phyloP scores from a whole-genome alignment of 2,329 filamentous ascomycete species.

The Kalmusia sp. region DNA sequence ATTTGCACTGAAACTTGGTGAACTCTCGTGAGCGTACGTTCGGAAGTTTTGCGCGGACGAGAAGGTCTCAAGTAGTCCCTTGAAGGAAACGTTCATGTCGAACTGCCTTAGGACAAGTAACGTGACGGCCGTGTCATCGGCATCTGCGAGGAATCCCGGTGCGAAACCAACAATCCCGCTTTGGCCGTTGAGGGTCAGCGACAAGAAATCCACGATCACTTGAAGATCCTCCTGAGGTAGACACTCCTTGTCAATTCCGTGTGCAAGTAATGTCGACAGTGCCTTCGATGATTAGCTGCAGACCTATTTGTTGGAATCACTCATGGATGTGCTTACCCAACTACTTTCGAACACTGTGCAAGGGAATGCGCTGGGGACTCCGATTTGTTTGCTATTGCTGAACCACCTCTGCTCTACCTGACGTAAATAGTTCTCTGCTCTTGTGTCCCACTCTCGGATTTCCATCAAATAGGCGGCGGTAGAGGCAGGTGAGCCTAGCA shows the following conservation, averaged over 20 bases:
- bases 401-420: conserved; percentile 15
- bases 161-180: conserved; percentile 14
- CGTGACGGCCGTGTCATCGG: conserved; percentile 36
- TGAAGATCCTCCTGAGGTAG: conserved; percentile 5
- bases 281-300: not conserved
- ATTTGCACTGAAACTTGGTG: conserved; percentile 45
- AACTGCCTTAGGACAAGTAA: conserved; percentile 6
- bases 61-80: conserved; percentile 29
- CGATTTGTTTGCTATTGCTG: not conserved
- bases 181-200: not conserved
- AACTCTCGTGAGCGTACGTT: conserved; percentile 39
- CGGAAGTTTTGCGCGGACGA: conserved; percentile 37
- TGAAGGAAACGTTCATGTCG: not conserved
- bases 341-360: conserved; percentile 35
- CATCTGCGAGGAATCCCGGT: conserved; percentile 23
- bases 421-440: conserved; percentile 39
- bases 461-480: conserved; percentile 49
- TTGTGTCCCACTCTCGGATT: conserved; percentile 35
- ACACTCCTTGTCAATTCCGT: not conserved
- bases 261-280: not conserved
- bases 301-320: not conserved
- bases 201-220: not conserved
- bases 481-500: conserved; percentile 49
- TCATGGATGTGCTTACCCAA: conserved; percentile 29
- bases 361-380: conserved; percentile 37